Evolutionary conservation across 2,329 filamentous ascomycete species (phyloP), one percentile per base, ranked within the genome.

Genomic region (Plectosphaerella plurivora): DNA sequence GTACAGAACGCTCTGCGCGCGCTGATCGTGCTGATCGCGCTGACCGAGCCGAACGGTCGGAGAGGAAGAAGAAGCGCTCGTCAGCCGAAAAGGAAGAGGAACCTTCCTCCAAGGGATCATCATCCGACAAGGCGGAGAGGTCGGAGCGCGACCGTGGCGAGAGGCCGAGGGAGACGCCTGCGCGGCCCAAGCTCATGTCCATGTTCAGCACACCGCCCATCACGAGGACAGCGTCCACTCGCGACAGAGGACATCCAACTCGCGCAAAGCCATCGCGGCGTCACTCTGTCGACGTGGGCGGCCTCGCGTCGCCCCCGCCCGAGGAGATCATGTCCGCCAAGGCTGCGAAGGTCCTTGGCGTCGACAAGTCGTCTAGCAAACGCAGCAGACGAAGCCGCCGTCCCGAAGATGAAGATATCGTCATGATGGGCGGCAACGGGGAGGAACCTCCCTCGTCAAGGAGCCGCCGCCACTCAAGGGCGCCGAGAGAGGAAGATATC

Each of bases 341-440:
- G 68, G 90, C 89, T 25, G 89, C 89, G 33, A 91, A 86, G 68
- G 70, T 93, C 50, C 83, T 94, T 3, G 83, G 91, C 73, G 59
- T 81, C 22, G 74, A 74, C 41, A 71, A 69, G 50, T 66, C 69
- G 14, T 64, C 62, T 44, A 69, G 68, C 56, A 73, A 67, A 56
- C 72, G 68, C 50, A 73, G 52, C 37, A 55, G 51, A 25, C 57
- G 50, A 47, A 44, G 36, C 18, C 49, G 59, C 15, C 66, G 67
- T 11, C n/a, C 5, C 11, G 72, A 74, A 12, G 75, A 82, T 8
- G 76, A 80, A 24, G 78, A 82, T 42, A 69, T 77, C 45, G 67
- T 76, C 39, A 77, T 82, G 73, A 69, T 59, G 63, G 56, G 56
- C 16, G 56, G 47, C 18, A 56, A 54, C 22, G 55, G 53, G 7